phyloP scores from a whole-genome alignment of 148 eudicot species.

The Hydrangea macrophylla region DNA sequence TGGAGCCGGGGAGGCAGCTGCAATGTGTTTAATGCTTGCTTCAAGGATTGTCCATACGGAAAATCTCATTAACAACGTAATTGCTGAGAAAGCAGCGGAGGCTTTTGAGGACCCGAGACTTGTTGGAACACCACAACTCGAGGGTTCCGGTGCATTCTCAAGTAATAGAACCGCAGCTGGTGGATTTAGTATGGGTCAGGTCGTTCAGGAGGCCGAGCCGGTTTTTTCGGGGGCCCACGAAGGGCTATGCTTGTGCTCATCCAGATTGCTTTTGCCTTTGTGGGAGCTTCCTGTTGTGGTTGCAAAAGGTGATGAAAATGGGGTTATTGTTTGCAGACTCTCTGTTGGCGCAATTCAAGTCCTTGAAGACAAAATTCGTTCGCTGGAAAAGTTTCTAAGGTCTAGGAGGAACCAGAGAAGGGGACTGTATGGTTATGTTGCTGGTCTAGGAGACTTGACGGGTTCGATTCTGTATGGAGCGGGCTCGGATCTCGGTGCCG shows the following conservation, averaged over 20 bases:
- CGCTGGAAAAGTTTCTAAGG: slow-evolving; percentile 76
- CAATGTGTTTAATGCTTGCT: slow-evolving; percentile 94
- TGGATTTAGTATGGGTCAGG: slow-evolving; percentile 99
- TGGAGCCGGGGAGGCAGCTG: slow-evolving; percentile 94
- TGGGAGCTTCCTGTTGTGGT: slow-evolving; percentile 92
- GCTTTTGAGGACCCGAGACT: slow-evolving; percentile 95
- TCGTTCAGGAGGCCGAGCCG: slow-evolving; percentile 97
- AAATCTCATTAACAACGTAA: slow-evolving; percentile 63
- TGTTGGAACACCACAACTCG: slow-evolving; percentile 93
- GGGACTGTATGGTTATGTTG: slow-evolving; percentile 91
- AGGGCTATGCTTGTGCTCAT: slow-evolving; percentile 90
- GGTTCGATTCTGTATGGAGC: slow-evolving; percentile 82
- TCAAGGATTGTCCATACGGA: slow-evolving; percentile 70
- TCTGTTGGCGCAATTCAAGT: slow-evolving; percentile 73
- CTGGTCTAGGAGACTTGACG: slow-evolving; percentile 87
- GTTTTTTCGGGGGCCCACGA: slow-evolving; percentile 95
- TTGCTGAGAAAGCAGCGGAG: slow-evolving; percentile 94
- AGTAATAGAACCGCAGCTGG: slow-evolving; percentile 77
- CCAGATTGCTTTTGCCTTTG: slow-evolving; percentile 86
- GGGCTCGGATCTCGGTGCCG: slow-evolving; percentile 55
- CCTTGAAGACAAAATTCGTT: slow-evolving; percentile 89
- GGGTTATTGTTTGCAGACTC: slow-evolving; percentile 68
- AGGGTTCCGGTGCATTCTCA: slow-evolving; percentile 79
- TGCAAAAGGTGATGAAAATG: slow-evolving; percentile 50
- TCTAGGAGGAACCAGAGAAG: slow-evolving; percentile 87